Percentiles rank a stretch among this genome's conserved stretches.
Evolutionary conservation across 768 basidiomycete species (phyloP).

Genomic region (Termitomyces sp.): DNA sequence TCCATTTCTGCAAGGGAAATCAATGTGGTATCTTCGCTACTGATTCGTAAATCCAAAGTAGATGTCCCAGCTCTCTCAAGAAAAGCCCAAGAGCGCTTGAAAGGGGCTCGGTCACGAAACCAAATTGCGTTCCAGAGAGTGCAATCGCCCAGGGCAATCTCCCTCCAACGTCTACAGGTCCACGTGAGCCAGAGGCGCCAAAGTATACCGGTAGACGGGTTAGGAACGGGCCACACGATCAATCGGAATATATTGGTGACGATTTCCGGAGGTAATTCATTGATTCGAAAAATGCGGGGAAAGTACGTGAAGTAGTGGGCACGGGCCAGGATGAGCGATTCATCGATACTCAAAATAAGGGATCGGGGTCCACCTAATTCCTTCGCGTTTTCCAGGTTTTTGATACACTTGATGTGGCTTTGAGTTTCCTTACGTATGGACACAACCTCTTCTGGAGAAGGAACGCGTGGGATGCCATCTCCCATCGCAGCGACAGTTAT

Average conservation of each 20-base stretch:
- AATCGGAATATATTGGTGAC: slow-evolving; percentile 60
- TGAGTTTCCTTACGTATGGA: slow-evolving; percentile 13
- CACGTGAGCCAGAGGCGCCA: slow-evolving; percentile 51
- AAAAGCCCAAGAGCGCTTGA: slow-evolving; percentile 51
- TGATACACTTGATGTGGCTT: slow-evolving; percentile 13
- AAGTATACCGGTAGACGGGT: slow-evolving; percentile 29
- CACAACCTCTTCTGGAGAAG: slow-evolving; percentile 13
- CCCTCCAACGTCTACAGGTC: slow-evolving; percentile 57
- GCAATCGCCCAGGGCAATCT: slow-evolving; percentile 40
- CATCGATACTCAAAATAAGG: slow-evolving; percentile 14
- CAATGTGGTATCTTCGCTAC: slow-evolving; percentile 31
- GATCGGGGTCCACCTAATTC: slow-evolving; percentile 1
- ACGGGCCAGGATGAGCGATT: slow-evolving; percentile 30
- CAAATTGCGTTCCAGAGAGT: slow-evolving; percentile 65
- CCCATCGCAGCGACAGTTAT: slow-evolving; percentile 2
- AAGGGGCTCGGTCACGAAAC: slow-evolving; percentile 52
- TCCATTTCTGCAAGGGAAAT: slow-evolving; percentile 43
- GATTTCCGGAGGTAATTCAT: slow-evolving; percentile 64
- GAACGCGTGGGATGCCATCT: slow-evolving; percentile 18
- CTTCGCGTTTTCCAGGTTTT: slow-evolving; percentile 8
- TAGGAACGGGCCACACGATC: slow-evolving; percentile 49
- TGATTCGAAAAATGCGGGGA: slow-evolving; percentile 48
- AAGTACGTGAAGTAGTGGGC: slow-evolving; percentile 28
- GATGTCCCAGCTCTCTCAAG: slow-evolving; percentile 53
- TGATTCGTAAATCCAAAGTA: slow-evolving; percentile 60